Evolutionary conservation across 306 rosid species (phyloP).

Genomic region (Comarum palustre): DNA sequence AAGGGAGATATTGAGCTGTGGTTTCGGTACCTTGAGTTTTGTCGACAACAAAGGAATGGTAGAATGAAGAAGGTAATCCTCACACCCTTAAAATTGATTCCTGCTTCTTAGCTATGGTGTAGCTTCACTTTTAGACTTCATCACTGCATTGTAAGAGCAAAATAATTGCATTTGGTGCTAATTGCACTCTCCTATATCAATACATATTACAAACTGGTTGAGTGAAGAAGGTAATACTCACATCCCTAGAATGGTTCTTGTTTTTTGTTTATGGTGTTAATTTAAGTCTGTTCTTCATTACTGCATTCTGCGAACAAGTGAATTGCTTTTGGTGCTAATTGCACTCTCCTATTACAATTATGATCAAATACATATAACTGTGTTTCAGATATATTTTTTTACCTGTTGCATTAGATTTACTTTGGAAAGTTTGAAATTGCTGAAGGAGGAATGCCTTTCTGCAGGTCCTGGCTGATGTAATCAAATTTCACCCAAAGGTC

Average conservation of each 20-base stretch:
- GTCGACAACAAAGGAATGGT: conserved; percentile 56
- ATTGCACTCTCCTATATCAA: too few species aligned
- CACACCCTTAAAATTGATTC: neutral
- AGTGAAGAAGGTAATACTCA: conserved; percentile 63
- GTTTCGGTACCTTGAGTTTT: conserved; percentile 73
- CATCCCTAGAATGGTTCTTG: neutral
- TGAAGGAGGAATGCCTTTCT: conserved; percentile 11
- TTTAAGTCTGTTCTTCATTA: neutral
- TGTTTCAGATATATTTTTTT: neutral
- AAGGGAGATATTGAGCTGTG: conserved; percentile 57
- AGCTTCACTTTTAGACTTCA: too few species aligned
- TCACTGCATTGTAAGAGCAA: neutral
- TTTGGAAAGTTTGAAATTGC: neutral
- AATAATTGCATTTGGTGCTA: neutral
- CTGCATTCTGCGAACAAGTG: neutral
- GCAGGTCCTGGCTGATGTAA: conserved; percentile 70
- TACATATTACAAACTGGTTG: conserved; percentile 35
- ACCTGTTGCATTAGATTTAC: neutral
- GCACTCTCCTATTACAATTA: neutral
- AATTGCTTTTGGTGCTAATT: neutral
- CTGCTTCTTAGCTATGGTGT: neutral
- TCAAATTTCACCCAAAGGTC: conserved; percentile 84
- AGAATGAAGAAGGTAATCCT: conserved; percentile 72
- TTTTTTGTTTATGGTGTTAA: neutral
- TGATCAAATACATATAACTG: neutral